Conservation (phyloP, 2,329 filamentous ascomycete species). For the Aspergillus carbonarius region DNA sequence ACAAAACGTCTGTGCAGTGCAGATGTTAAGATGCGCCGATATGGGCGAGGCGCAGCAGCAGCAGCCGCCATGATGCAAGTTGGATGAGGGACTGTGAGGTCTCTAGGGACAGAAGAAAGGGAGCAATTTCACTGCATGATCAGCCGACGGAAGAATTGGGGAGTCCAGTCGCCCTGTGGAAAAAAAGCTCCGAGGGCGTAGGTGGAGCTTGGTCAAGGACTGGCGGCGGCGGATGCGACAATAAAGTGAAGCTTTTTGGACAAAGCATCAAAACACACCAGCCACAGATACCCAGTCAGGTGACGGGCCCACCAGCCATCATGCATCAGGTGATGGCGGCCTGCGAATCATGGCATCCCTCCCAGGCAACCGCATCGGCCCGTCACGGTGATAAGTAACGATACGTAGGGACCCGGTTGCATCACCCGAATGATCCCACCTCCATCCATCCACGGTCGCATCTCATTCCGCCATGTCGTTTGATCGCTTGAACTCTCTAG, state of each 20-base stretch:
- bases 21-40: slow-evolving; percentile 89
- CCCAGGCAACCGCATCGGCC: slow-evolving; percentile 8
- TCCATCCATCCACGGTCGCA: slow-evolving; percentile 5
- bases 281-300: slow-evolving; percentile 25
- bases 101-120: slow-evolving; percentile 20
- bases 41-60: slow-evolving; percentile 48
- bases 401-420: slow-evolving; percentile 6
- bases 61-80: slow-evolving; percentile 38
- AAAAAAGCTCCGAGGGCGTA: not conserved
- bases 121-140: slow-evolving; percentile 26
- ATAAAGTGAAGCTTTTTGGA: slow-evolving; percentile 27
- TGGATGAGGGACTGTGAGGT: slow-evolving; percentile 23
- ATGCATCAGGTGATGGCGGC: slow-evolving; percentile 32
- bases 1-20: slow-evolving; percentile 84
- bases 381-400: not conserved
- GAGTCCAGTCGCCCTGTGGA: not conserved
- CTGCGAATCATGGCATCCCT: slow-evolving; percentile 27
- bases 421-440: slow-evolving; percentile 9
- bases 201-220: slow-evolving; percentile 1
- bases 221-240: slow-evolving; percentile 17
- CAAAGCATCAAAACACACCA: slow-evolving; percentile 39
- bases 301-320: slow-evolving; percentile 19
- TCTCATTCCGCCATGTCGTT: slow-evolving; percentile 70
- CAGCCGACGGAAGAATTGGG: not conserved
- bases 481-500: slow-evolving; percentile 78